A percentile compares a stretch with the other conserved stretches of the same genome.
These are phyloP conservation scores for Fomitopsis pinicola DNA, from an alignment of 1,284 basidiomycete genomes.

Conservation along the genomic window DNA sequence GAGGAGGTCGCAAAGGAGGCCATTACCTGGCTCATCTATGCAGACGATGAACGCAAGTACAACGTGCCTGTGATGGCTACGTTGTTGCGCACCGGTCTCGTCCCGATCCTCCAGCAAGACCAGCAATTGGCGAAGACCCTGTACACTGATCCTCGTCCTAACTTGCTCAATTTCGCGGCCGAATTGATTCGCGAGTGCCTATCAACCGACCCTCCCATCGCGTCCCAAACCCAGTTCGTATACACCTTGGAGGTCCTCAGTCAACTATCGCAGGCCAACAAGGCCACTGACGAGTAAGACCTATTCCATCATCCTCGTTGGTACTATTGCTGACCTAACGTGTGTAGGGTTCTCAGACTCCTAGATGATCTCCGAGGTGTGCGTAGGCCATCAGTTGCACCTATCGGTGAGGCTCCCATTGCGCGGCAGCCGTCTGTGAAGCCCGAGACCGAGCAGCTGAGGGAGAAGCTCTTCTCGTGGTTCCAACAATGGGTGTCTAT, in stretches of 20 bases:
- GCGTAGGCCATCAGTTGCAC: conserved; percentile 37
- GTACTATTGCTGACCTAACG: conserved; percentile 10
- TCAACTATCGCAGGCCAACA: conserved; percentile 68
- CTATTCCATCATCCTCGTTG: background rate
- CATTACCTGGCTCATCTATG: conserved; percentile 94
- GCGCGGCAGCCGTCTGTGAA: conserved; percentile 50
- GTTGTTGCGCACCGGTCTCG: conserved; percentile 79
- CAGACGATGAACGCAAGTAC: conserved; percentile 98
- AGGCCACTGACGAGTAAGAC: conserved; percentile 78
- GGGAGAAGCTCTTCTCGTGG: conserved; percentile 69
- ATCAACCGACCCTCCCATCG: conserved; percentile 72
- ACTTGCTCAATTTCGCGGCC: conserved; percentile 80
- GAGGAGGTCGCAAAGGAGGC: conserved; percentile 96
- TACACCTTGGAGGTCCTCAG: conserved; percentile 82
- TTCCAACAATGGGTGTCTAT: conserved; percentile 95
- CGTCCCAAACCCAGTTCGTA: conserved; percentile 77
- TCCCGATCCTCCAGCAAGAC: conserved; percentile 82
- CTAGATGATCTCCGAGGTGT: conserved; percentile 73
- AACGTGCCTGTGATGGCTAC: conserved; percentile 93
- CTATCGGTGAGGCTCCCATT: conserved; percentile 31
- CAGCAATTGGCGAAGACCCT: conserved; percentile 89
- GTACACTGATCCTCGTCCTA: conserved; percentile 75
- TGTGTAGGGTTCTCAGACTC: conserved; percentile 47
- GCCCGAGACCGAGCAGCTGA: conserved; percentile 65
- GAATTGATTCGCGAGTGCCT: conserved; percentile 86